Evolutionary conservation across 306 rosid species (phyloP).

Genomic region (Vicia faba): DNA sequence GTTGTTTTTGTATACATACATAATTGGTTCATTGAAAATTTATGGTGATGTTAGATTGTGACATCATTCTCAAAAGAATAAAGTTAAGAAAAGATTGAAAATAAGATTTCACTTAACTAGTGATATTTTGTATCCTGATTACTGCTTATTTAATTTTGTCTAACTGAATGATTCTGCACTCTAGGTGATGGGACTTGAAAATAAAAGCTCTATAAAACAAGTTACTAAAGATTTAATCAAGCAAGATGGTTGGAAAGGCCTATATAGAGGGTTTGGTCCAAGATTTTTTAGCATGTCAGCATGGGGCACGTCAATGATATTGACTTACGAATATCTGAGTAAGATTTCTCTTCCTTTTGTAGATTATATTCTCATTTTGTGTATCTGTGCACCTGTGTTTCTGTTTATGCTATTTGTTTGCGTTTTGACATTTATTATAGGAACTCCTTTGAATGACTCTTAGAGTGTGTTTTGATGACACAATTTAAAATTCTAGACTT

Average conservation of each 20-base stretch:
- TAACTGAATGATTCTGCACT: constrained; percentile 40
- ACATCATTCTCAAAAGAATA: constrained; percentile 16
- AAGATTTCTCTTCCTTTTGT: constrained; percentile 44
- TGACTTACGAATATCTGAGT: constrained; percentile 93
- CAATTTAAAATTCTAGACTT: too few relatives aligned
- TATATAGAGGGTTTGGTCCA: constrained; percentile 94
- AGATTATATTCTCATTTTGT: constrained; percentile 12
- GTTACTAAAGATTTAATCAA: constrained; percentile 67
- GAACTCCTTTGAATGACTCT: too few relatives aligned
- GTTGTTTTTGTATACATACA: neutral
- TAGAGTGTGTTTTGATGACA: too few relatives aligned
- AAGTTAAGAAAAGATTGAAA: neutral
- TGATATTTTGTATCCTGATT: constrained; percentile 22
- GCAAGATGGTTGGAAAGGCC: constrained; percentile 95
- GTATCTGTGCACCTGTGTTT: constrained; percentile 25
- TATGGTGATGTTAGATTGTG: constrained; percentile 3
- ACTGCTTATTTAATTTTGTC: constrained; percentile 10
- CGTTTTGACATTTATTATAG: neutral
- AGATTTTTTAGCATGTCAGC: constrained; percentile 94
- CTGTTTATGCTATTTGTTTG: constrained; percentile 2
- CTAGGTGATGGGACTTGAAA: constrained; percentile 80
- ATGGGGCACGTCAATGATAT: constrained; percentile 96
- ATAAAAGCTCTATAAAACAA: constrained; percentile 64
- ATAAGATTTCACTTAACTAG: constrained; percentile 6
- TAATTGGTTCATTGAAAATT: neutral